phyloP scores from a whole-genome alignment of 2,329 filamentous ascomycete species.

The Fusarium solani-melongenae region DNA sequence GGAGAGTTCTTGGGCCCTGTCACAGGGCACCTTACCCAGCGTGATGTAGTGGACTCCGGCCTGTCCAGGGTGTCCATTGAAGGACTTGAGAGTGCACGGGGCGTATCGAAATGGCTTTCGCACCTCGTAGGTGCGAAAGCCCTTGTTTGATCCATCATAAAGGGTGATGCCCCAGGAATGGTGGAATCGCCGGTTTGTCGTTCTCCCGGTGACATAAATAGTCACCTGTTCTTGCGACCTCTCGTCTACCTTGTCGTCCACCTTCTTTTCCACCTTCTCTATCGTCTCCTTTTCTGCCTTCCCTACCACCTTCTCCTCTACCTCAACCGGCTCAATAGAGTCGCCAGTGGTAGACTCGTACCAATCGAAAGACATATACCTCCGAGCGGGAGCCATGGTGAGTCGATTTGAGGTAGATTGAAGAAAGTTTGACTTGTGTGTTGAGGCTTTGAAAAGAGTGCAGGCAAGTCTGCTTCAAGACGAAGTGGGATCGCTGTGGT shows the following conservation, averaged over 20 bases:
- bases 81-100: neutral
- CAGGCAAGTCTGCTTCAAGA: neutral
- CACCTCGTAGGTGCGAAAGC: neutral
- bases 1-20: neutral
- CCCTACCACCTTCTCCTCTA: neutral
- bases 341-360: neutral
- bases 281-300: neutral
- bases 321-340: neutral
- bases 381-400: neutral
- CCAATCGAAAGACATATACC: neutral
- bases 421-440: neutral
- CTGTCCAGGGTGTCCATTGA: neutral
- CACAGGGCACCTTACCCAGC: neutral
- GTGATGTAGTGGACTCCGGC: neutral
- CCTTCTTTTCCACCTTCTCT: neutral
- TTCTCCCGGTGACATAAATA: neutral
- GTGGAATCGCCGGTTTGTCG: neutral
- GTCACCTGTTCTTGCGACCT: neutral
- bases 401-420: neutral
- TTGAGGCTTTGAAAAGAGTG: neutral
- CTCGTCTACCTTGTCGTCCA: neutral
- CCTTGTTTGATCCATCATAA: fast-evolving
- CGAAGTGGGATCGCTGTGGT: neutral
- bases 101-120: neutral
- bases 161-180: neutral